phyloP scores from a whole-genome alignment of 2,329 filamentous ascomycete genomes.

The Pseudocercospora pini-densiflorae region DNA sequence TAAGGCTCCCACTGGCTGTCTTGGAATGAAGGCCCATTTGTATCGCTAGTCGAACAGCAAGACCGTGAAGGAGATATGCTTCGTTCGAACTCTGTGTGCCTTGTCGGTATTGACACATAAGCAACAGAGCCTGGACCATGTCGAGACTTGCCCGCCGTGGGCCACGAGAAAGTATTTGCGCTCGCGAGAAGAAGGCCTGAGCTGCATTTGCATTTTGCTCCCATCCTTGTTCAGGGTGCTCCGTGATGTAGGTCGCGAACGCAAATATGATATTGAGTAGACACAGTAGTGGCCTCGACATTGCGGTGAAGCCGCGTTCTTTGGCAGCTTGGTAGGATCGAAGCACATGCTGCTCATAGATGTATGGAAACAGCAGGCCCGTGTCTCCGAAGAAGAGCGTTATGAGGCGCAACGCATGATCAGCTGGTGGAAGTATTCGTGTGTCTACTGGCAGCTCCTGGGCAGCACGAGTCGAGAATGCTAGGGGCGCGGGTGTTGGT shows the following conservation, averaged over 20 bases:
- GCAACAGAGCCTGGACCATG: slow-evolving; percentile 7
- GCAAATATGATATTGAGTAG: slow-evolving; percentile 13
- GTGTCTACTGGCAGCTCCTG: neutral
- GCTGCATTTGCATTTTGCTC: neutral
- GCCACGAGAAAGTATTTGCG: neutral
- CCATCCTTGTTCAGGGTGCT: neutral
- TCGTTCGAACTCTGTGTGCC: slow-evolving; percentile 5
- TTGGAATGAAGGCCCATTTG: slow-evolving; percentile 9
- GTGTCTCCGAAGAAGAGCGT: slow-evolving; percentile 14
- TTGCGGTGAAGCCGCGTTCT: neutral
- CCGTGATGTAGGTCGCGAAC: slow-evolving; percentile 12
- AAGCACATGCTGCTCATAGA: slow-evolving; percentile 10
- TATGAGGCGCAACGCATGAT: neutral
- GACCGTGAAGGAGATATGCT: slow-evolving; percentile 4
- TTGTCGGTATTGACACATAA: slow-evolving; percentile 13
- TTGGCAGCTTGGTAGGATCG: neutral
- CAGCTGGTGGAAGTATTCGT: neutral
- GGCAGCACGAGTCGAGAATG: neutral
- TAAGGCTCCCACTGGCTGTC: neutral
- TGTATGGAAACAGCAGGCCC: slow-evolving; percentile 6
- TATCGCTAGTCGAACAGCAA: slow-evolving; percentile 10
- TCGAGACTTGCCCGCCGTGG: neutral
- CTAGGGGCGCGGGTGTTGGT: neutral
- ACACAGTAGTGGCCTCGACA: neutral
- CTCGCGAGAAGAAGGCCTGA: slow-evolving; percentile 6